Base-by-base conservation (phyloP, 305 asterid genomes). In the Ilex paraguariensis region DNA sequence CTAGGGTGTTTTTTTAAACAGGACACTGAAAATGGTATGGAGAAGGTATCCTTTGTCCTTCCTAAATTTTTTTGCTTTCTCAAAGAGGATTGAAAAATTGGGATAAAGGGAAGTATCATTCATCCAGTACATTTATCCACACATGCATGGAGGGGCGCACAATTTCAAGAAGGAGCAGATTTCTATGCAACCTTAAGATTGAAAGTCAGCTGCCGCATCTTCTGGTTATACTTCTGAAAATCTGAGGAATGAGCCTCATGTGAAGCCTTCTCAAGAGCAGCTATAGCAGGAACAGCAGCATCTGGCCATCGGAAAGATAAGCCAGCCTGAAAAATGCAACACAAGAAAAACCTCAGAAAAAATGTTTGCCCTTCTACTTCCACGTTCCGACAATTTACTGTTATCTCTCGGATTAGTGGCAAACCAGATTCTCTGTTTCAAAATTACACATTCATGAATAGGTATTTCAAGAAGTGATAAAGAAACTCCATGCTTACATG, bases 221-320 rank as follows among this genome's bases (percentile, higher is more conserved):
- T 92, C 59, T 83, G 95, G 73, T 88, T 91, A 66, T 88, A 91
- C 82, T 88, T 91, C 73, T 75, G 83, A 66, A 84, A 87, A 79
- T 87, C 95, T 42, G 78, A 74, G 46, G 84, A 66, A 53, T 81
- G 75, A 51, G 77, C 63, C 55, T 86, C 90, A 59, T 86, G 90
- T 13, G 85, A 84, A 2, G 79, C 90, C 69, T 82, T 79, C 83
- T 91, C 98, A 70, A 91, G 91, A 60, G 91, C 81, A 70, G 66
- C 74, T 68, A 86, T 80, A 33, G 77, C 81, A 39, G 77, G 59
- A 70, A 86, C 94, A 71, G 87, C 98, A 13, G 79, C 69, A 69
- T 83, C 94, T 51, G 96, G 95, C 96, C 98, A 91, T 45, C 51
- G 70, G 69, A 81, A 77, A 46, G 79, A 68, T 49, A 46, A 62